A percentile compares a stretch with the other conserved stretches of the same genome.
phyloP scores from a whole-genome alignment of 306 rosid genomes.

The Delonix regia region DNA sequence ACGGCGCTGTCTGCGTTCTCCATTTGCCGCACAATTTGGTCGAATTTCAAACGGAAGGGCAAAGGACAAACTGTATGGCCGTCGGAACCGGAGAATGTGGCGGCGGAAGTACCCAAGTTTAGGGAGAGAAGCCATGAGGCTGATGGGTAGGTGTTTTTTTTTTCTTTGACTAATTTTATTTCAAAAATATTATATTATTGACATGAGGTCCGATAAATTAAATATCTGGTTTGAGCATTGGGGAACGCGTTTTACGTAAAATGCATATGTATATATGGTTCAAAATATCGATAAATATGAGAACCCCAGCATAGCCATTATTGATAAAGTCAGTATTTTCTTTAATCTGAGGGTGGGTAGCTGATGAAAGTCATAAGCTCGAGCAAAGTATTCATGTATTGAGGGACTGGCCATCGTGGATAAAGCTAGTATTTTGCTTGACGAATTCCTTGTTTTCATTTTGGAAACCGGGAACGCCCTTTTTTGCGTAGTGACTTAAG shows the following conservation, averaged over 20 bases:
- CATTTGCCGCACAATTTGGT: slow-evolving; percentile 77
- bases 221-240: slow-evolving; percentile 3
- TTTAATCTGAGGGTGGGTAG: not conserved
- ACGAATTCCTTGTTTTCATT: not conserved
- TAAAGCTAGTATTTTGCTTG: not conserved
- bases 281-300: not conserved
- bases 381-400: not conserved
- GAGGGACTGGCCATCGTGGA: not conserved
- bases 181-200: not conserved
- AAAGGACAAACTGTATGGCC: slow-evolving; percentile 45
- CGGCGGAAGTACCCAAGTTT: not conserved
- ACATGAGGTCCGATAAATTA: not conserved
- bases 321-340: not conserved
- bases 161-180: not conserved
- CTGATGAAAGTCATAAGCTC: not conserved
- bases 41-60: slow-evolving; percentile 54
- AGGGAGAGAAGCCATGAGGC: not conserved
- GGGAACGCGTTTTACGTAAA: not conserved
- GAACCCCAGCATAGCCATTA: not conserved
- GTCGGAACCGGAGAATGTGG: slow-evolving; percentile 14
- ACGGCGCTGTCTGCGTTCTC: slow-evolving; percentile 95
- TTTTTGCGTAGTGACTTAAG: not conserved
- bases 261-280: not conserved
- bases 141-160: slow-evolving; percentile 34
- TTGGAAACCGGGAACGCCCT: not conserved